phyloP scores from a whole-genome alignment of 139 green algal genomes.

The Chlamydomonas incerta region DNA sequence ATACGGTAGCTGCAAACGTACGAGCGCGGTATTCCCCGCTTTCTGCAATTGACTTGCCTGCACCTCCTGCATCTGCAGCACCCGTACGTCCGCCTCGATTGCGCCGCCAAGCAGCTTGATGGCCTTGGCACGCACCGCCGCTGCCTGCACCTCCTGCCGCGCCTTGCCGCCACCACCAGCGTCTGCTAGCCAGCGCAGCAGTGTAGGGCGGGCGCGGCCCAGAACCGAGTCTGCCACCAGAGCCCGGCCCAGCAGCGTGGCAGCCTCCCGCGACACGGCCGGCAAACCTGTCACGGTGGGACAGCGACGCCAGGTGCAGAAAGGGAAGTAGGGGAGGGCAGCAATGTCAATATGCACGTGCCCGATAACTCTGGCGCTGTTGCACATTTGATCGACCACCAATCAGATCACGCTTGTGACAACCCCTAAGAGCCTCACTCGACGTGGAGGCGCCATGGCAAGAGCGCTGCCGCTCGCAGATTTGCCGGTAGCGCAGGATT shows the following conservation, averaged over 20 bases:
- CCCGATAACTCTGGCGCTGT: no score
- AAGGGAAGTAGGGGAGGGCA: no score
- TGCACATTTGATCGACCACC: no score
- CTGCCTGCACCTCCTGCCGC: slow-evolving; percentile 42
- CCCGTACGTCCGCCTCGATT: slow-evolving; percentile 70
- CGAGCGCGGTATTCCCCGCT: no score
- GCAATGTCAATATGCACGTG: no score
- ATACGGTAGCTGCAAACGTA: no score
- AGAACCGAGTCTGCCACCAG: slow-evolving; percentile 54
- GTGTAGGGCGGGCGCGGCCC: slow-evolving; percentile 38
- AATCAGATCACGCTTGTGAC: no score
- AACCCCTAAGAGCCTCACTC: background rate
- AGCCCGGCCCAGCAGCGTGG: slow-evolving; percentile 15
- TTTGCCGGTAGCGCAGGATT: slow-evolving; percentile 6
- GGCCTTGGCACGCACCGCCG: slow-evolving; percentile 64
- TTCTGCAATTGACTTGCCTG: no score
- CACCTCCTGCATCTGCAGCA: slow-evolving; percentile 71
- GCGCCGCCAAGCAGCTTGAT: slow-evolving; percentile 77
- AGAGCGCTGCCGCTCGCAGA: slow-evolving; percentile 26
- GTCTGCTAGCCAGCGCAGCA: slow-evolving; percentile 57
- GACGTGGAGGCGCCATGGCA: slow-evolving; percentile 24
- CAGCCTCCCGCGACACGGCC: background rate
- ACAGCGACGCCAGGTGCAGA: no score
- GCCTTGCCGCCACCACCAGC: background rate
- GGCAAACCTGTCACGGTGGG: background rate